Evolutionary conservation across 352 stramenopile species (phyloP).

Genomic region (Pythium pyrilobum): DNA sequence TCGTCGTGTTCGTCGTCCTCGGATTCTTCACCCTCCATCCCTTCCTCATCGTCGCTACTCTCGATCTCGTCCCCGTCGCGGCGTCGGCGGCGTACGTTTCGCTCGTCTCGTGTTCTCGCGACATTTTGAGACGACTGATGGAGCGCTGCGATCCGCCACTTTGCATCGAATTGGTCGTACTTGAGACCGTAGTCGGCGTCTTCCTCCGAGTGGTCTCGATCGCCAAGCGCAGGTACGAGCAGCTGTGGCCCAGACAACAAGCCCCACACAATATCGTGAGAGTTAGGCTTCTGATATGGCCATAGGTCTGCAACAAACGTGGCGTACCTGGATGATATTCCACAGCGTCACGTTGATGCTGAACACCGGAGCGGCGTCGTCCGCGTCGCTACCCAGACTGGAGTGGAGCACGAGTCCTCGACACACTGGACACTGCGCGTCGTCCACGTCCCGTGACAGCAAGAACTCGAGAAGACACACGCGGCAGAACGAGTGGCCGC

Average conservation of each 20-base stretch:
- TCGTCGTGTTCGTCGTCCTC: slow-evolving; percentile 3
- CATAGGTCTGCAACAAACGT: too few relatives aligned
- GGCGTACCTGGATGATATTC: slow-evolving; percentile 60
- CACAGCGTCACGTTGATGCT: slow-evolving; percentile 66
- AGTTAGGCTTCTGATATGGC: too few relatives aligned
- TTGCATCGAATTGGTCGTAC: slow-evolving; percentile 43
- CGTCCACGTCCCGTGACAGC: slow-evolving; percentile 15
- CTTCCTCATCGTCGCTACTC: neutral
- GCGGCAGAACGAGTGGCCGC: slow-evolving; percentile 27
- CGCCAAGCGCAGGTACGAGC: slow-evolving; percentile 24
- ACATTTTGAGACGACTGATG: slow-evolving; percentile 11
- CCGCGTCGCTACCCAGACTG: neutral
- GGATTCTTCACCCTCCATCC: neutral
- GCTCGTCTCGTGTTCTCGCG: neutral
- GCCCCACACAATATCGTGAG: too few relatives aligned
- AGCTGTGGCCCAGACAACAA: too few relatives aligned
- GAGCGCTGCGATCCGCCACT: slow-evolving; percentile 50
- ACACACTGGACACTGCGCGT: slow-evolving; percentile 24
- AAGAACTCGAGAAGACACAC: slow-evolving; percentile 25
- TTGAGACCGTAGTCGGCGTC: slow-evolving; percentile 45
- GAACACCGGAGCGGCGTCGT: slow-evolving; percentile 22
- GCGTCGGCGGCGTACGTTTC: slow-evolving; percentile 6
- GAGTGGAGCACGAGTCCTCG: slow-evolving; percentile 14
- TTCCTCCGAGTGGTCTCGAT: slow-evolving; percentile 28
- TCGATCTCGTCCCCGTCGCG: slow-evolving; percentile 9